A percentile compares a stretch with the other conserved stretches of the same genome.
Evolutionary conservation across 1,284 basidiomycete species (phyloP).

Genomic region (Puccinia polysora): DNA sequence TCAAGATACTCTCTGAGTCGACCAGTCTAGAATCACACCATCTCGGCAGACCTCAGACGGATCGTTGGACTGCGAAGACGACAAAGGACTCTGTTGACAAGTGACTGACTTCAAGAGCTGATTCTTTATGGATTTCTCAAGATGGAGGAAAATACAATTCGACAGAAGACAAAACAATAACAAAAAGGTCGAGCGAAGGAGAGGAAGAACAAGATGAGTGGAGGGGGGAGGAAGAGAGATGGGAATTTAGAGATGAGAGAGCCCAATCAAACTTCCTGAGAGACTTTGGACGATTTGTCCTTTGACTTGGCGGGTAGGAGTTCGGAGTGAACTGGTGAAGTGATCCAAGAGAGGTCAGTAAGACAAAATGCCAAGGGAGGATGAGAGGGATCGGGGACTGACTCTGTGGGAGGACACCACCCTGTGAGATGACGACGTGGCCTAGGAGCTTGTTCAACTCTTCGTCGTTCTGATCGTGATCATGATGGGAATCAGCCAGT

Average conservation of each 20-base stretch:
- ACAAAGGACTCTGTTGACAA: too few species aligned
- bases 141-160: too few species aligned
- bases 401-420: slow-evolving; percentile 71
- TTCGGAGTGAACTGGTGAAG: slow-evolving; percentile 32
- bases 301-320: slow-evolving; percentile 41
- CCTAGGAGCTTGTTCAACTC: slow-evolving; percentile 69
- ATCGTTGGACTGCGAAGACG: too few species aligned
- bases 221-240: too few species aligned
- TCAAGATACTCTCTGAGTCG: too few species aligned
- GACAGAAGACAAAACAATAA: too few species aligned
- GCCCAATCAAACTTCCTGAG: slow-evolving; percentile 33
- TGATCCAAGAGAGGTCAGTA: background rate
- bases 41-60: too few species aligned
- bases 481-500: background rate
- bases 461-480: slow-evolving; percentile 52
- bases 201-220: too few species aligned
- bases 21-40: too few species aligned
- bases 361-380: background rate
- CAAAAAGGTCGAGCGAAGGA: too few species aligned
- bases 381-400: background rate
- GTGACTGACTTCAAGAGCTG: too few species aligned
- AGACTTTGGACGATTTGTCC: slow-evolving; percentile 38
- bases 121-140: too few species aligned
- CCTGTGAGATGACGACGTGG: slow-evolving; percentile 79
- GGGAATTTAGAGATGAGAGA: background rate